These are phyloP conservation scores for Pyrus betulifolia DNA, from an alignment of 306 rosid species.

Conservation along the genomic window DNA sequence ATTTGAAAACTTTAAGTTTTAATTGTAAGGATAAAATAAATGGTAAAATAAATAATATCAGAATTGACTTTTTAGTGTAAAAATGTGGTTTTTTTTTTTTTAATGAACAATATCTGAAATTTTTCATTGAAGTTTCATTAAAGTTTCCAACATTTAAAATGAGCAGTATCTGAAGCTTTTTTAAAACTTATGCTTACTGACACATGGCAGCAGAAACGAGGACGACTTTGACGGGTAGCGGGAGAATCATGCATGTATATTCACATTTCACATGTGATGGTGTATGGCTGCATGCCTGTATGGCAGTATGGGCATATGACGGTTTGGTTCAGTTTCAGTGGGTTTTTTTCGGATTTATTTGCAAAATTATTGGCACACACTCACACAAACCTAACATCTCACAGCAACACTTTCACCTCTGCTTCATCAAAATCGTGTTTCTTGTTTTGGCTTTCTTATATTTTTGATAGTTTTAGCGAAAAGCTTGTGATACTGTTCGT, in stretches of 20 bases:
- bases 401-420: neutral
- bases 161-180: rapidly evolving
- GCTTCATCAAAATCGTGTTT: neutral
- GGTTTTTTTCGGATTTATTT: neutral
- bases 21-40: no score
- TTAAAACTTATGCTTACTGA: neutral
- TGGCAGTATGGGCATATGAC: neutral
- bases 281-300: neutral
- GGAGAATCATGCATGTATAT: neutral
- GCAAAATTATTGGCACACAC: slow-evolving; percentile 1
- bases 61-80: no score
- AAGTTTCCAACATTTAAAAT: no score
- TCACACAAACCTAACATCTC: neutral
- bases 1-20: no score
- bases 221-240: slow-evolving; percentile 1
- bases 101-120: rapidly evolving
- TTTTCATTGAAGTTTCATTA: no score
- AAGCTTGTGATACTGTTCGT: no score
- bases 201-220: slow-evolving; percentile 3
- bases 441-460: neutral
- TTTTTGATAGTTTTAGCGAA: no score
- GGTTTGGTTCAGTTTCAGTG: neutral
- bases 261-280: slow-evolving; percentile 8
- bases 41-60: no score
- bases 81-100: no score